A percentile compares a stretch with the other conserved stretches of the same genome.
Conservation (phyloP, 1,139 yeast species). For the Taphrina wiesneri region DNA sequence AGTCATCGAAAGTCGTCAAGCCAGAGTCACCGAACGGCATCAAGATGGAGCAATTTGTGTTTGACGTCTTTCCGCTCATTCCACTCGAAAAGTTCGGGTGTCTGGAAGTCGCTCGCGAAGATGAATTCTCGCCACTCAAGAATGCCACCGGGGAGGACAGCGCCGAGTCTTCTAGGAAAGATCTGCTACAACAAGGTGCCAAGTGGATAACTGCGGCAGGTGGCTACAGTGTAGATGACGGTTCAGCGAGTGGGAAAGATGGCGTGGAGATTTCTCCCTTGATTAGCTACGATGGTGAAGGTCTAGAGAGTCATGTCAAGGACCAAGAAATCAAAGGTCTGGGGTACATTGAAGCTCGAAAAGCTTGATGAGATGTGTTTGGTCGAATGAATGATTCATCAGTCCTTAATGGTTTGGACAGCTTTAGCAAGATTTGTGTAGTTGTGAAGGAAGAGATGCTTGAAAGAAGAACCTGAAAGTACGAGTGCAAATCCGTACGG, state of each 20-base stretch:
- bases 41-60: constrained; percentile 93
- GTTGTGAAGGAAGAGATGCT: too few species aligned
- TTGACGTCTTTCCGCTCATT: constrained; percentile 89
- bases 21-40: constrained; percentile 84
- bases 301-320: constrained; percentile 51
- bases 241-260: constrained; percentile 11
- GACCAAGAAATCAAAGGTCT: constrained; percentile 14
- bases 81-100: constrained; percentile 78
- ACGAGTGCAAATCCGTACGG: too few species aligned
- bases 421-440: not conserved
- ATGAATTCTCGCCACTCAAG: constrained; percentile 91
- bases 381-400: not conserved
- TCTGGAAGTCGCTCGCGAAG: constrained; percentile 79
- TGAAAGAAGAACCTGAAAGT: too few species aligned
- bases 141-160: constrained; percentile 73
- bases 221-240: constrained; percentile 52
- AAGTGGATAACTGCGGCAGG: constrained; percentile 74
- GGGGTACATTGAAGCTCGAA: constrained; percentile 19
- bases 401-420: not conserved
- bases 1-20: constrained; percentile 54
- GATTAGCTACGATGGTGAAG: constrained; percentile 84
- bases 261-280: constrained; percentile 74
- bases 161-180: constrained; percentile 75
- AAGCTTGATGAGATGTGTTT: not conserved
- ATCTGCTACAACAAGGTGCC: constrained; percentile 69